Conservation (phyloP, 768 basidiomycete genomes). For the Cystofilobasidium bisporidii region DNA sequence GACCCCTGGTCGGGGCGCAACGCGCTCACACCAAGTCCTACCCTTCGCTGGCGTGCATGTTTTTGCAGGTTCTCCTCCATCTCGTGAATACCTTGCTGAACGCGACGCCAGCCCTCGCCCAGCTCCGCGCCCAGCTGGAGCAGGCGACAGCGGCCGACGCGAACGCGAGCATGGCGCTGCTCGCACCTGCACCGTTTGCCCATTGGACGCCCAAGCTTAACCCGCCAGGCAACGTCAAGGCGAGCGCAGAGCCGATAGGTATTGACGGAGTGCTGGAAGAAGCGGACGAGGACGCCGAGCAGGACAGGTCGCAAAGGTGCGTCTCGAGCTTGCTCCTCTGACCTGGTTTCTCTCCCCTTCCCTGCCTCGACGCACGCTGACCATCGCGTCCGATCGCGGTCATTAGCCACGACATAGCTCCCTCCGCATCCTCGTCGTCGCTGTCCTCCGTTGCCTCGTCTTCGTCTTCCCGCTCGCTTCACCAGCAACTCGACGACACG, state of each 20-base stretch:
- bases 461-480: background rate
- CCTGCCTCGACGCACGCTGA: too few relatives aligned
- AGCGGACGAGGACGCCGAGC: slow-evolving; percentile 1
- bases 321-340: too few relatives aligned
- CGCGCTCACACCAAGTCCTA: too few relatives aligned
- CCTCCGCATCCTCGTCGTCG: slow-evolving; percentile 1
- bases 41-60: too few relatives aligned
- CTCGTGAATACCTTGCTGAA: background rate
- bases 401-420: too few relatives aligned
- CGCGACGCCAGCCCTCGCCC: slow-evolving; percentile 6
- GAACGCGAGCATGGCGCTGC: background rate
- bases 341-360: too few relatives aligned
- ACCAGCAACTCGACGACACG: background rate
- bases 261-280: slow-evolving; percentile 3
- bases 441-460: slow-evolving; percentile 4
- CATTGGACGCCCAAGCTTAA: slow-evolving; percentile 16
- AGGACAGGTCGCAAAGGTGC: background rate
- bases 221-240: slow-evolving; percentile 10
- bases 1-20: background rate
- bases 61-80: background rate
- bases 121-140: background rate
- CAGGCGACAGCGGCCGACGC: background rate
- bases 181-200: background rate
- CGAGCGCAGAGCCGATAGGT: background rate
- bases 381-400: too few relatives aligned